These are phyloP conservation scores for Metschnikowia colocasiae DNA, from an alignment of 805 yeast genomes.

Conservation along the genomic window DNA sequence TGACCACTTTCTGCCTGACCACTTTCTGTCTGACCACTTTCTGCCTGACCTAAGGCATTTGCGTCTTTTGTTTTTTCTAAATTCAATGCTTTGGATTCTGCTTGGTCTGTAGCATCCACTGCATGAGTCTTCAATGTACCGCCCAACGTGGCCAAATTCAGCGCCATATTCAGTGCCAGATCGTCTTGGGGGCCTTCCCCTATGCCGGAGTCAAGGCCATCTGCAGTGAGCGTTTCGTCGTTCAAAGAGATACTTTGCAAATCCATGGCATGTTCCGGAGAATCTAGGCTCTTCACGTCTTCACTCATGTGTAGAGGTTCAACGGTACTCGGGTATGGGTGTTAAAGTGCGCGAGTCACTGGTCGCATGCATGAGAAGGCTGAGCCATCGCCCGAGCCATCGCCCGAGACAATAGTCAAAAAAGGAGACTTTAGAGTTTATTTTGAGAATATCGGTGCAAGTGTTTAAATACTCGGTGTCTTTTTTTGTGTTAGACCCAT, in stretches of 20 bases:
- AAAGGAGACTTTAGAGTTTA: no score
- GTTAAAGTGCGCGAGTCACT: constrained; percentile 1
- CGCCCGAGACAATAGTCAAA: not conserved
- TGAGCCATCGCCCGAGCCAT: not conserved
- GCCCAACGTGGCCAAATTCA: not conserved
- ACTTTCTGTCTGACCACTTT: no score
- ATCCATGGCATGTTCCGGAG: not conserved
- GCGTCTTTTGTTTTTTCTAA: not conserved
- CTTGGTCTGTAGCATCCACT: not conserved
- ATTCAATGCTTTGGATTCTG: not conserved
- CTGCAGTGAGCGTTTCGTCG: not conserved
- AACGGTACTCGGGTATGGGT: not conserved
- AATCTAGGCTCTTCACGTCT: not conserved
- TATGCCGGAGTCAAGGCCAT: not conserved
- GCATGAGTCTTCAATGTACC: not conserved
- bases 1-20: no score
- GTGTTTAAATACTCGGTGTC: no score
- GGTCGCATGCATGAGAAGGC: not conserved
- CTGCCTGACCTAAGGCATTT: not conserved
- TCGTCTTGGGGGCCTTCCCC: not conserved
- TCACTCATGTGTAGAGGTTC: not conserved
- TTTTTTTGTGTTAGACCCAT: no score
- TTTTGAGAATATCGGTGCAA: no score
- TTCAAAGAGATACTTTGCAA: not conserved
- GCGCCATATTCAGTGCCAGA: not conserved